phyloP scores from a whole-genome alignment of 2,329 filamentous ascomycete genomes.

The Exophiala calicioides region DNA sequence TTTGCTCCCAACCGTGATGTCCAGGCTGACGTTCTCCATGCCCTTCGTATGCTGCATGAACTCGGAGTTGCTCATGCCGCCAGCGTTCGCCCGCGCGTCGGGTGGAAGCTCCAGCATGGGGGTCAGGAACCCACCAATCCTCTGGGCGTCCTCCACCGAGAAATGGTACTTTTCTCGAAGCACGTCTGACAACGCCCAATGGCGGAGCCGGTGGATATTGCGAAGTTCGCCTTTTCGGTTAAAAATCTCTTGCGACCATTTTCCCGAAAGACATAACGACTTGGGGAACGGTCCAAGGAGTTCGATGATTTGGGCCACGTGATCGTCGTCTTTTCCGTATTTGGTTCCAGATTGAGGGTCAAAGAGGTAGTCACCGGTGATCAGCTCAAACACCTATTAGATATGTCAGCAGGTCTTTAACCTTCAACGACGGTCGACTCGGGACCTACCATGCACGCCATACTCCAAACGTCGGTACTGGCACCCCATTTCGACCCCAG shows the following conservation, averaged over 20 bases:
- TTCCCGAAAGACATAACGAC: slow-evolving; percentile 84
- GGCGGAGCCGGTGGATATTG: slow-evolving; percentile 92
- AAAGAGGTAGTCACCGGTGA: slow-evolving; percentile 97
- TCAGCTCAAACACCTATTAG: slow-evolving; percentile 85
- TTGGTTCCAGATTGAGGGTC: slow-evolving; percentile 98
- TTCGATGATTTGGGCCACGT: slow-evolving; percentile 98
- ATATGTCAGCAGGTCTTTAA: slow-evolving; percentile 2
- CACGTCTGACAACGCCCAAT: slow-evolving; percentile 94
- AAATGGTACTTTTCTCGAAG: slow-evolving; percentile 97
- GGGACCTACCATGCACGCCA: slow-evolving; percentile 88
- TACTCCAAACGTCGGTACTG: slow-evolving; percentile 99
- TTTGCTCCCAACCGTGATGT: slow-evolving; percentile 74
- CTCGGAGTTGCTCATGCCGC: slow-evolving; percentile 83
- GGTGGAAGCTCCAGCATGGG: slow-evolving; percentile 91
- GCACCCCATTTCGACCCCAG: slow-evolving; percentile 97
- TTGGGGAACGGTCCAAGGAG: slow-evolving; percentile 91
- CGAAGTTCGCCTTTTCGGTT: slow-evolving; percentile 95
- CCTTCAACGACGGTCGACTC: neutral
- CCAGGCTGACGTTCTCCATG: slow-evolving; percentile 78
- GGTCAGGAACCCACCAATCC: slow-evolving; percentile 76
- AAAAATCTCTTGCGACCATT: slow-evolving; percentile 99
- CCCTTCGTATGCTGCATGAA: slow-evolving; percentile 85
- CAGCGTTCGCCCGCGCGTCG: slow-evolving; percentile 87
- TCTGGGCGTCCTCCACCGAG: slow-evolving; percentile 74
- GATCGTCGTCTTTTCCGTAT: slow-evolving; percentile 98